Conservation (phyloP, 805 yeast species). For the Metahyphopichia silvanorum region DNA sequence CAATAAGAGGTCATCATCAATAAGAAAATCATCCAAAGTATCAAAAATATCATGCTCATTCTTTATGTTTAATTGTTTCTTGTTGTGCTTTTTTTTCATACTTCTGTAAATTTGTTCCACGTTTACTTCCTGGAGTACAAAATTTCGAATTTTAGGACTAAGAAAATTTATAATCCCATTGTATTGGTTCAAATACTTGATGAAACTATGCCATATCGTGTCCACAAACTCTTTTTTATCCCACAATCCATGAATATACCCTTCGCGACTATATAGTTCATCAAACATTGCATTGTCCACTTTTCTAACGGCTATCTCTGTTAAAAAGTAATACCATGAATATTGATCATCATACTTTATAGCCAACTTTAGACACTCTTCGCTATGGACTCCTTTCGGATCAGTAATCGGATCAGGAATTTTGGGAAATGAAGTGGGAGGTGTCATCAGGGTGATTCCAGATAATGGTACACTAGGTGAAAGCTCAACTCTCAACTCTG, state of each 20-base stretch:
- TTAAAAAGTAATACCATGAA: slow-evolving; percentile 37
- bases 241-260: slow-evolving; percentile 23
- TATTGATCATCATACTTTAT: slow-evolving; percentile 20
- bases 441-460: slow-evolving; percentile 26
- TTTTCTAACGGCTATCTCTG: slow-evolving; percentile 39
- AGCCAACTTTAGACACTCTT: slow-evolving; percentile 22
- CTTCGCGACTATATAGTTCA: slow-evolving; percentile 20
- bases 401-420: slow-evolving; percentile 21
- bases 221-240: slow-evolving; percentile 19
- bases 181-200: slow-evolving; percentile 33
- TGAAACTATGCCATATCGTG: slow-evolving; percentile 22
- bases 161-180: slow-evolving; percentile 36
- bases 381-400: slow-evolving; percentile 14
- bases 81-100: slow-evolving; percentile 19
- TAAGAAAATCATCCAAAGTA: slow-evolving; percentile 29
- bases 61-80: slow-evolving; percentile 7
- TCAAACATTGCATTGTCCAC: slow-evolving; percentile 35
- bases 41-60: slow-evolving; percentile 13
- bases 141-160: slow-evolving; percentile 29
- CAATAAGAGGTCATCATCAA: slow-evolving; percentile 30
- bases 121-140: slow-evolving; percentile 29
- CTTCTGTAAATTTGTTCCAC: slow-evolving; percentile 25
- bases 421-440: slow-evolving; percentile 30
- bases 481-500: slow-evolving; percentile 31
- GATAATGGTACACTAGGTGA: slow-evolving; percentile 30